Percentiles rank a stretch among this genome's conserved stretches.
Conservation (phyloP, 495 filamentous ascomycete genomes). For the Darksidea phi region DNA sequence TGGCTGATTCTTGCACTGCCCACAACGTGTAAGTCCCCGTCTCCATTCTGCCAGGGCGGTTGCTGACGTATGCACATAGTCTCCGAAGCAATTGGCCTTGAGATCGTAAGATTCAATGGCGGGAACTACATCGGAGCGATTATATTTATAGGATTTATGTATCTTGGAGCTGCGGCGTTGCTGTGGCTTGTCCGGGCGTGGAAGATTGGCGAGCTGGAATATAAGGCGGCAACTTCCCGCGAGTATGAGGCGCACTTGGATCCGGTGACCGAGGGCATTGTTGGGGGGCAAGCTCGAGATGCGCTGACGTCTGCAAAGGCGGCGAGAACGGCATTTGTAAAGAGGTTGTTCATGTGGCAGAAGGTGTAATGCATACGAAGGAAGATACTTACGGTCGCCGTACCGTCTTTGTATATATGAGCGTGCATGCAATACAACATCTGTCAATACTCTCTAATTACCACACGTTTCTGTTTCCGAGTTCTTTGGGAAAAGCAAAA, state of each 20-base stretch:
- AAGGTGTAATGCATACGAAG: conserved; percentile 25
- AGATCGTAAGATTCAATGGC: conserved; percentile 53
- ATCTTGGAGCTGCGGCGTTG: conserved; percentile 58
- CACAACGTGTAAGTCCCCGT: conserved; percentile 54
- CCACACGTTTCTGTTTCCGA: no score
- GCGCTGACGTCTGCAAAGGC: background rate
- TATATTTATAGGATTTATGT: conserved; percentile 66
- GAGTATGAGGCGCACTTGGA: background rate
- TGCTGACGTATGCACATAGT: conserved; percentile 41
- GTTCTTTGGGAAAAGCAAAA: no score
- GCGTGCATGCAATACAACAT: no score
- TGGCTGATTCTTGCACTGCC: conserved; percentile 75
- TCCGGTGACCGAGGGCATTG: conserved; percentile 1
- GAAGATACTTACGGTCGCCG: background rate
- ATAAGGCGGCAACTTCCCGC: conserved; percentile 8
- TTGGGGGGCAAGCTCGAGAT: background rate
- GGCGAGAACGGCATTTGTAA: conserved; percentile 25
- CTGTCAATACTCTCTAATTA: no score
- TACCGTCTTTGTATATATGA: no score
- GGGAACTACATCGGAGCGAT: conserved; percentile 61
- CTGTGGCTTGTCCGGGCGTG: conserved; percentile 57
- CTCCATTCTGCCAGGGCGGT: background rate
- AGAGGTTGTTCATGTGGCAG: conserved; percentile 30
- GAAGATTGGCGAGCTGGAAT: conserved; percentile 59
- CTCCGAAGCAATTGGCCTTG: conserved; percentile 72